phyloP scores from a whole-genome alignment of 1,139 yeast genomes.

The Komagataea norvegica region DNA sequence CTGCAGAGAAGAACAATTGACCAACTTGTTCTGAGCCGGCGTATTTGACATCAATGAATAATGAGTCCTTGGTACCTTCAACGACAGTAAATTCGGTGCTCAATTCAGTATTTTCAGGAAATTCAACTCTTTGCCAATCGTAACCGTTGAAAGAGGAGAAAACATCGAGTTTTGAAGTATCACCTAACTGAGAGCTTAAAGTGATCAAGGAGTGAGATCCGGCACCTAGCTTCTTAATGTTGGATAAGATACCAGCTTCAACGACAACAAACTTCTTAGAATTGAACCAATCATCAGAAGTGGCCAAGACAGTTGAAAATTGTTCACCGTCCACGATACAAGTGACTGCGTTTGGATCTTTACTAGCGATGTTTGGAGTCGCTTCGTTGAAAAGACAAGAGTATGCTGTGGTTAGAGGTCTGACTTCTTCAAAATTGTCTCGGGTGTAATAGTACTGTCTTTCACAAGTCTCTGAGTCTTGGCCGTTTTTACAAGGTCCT shows the following conservation, averaged over 20 bases:
- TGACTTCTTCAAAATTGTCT: slow-evolving; percentile 47
- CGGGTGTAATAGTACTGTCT: slow-evolving; percentile 41
- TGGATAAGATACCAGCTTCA: slow-evolving; percentile 29
- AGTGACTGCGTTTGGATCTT: slow-evolving; percentile 38
- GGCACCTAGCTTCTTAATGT: slow-evolving; percentile 44
- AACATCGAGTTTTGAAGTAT: slow-evolving; percentile 38
- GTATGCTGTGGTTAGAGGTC: slow-evolving; percentile 32
- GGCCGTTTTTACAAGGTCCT: slow-evolving; percentile 33
- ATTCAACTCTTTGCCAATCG: slow-evolving; percentile 45
- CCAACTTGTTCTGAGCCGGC: slow-evolving; percentile 27
- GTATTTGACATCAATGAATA: slow-evolving; percentile 45
- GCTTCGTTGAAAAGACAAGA: slow-evolving; percentile 50
- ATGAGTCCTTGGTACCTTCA: slow-evolving; percentile 50
- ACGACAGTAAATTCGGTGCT: slow-evolving; percentile 42
- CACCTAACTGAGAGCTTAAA: slow-evolving; percentile 40
- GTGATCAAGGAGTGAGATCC: slow-evolving; percentile 50
- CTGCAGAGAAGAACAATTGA: slow-evolving; percentile 55
- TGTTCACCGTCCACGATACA: slow-evolving; percentile 43
- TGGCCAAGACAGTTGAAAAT: slow-evolving; percentile 34
- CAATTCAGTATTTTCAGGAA: slow-evolving; percentile 35
- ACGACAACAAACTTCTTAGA: slow-evolving; percentile 30
- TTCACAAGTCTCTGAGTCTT: slow-evolving; percentile 31
- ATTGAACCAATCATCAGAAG: slow-evolving; percentile 50
- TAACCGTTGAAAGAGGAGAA: slow-evolving; percentile 54
- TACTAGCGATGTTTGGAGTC: slow-evolving; percentile 32